phyloP scores from a whole-genome alignment of 371 early-diverging fungal genomes.

The Lichtheimia ramosa region DNA sequence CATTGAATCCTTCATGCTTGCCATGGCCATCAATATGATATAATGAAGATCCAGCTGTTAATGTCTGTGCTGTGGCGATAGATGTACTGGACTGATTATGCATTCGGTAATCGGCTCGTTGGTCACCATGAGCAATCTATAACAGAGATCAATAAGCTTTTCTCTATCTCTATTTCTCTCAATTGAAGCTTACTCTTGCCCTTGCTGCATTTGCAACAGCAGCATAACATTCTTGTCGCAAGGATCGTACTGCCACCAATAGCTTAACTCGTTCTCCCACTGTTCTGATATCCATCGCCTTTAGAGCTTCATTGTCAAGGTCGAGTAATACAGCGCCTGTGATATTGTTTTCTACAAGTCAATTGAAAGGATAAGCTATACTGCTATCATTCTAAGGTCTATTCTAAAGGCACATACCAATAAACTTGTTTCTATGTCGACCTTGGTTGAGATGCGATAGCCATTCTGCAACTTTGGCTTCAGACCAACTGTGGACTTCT shows the following conservation, averaged over 20 bases:
- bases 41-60: slow-evolving; percentile 10
- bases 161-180: background rate
- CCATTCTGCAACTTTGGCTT: slow-evolving; percentile 74
- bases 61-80: slow-evolving; percentile 7
- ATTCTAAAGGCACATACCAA: slow-evolving; percentile 33
- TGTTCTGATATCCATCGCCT: slow-evolving; percentile 79
- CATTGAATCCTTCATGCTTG: slow-evolving; percentile 37
- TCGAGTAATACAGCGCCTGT: slow-evolving; percentile 82
- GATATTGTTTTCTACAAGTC: slow-evolving; percentile 64
- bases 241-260: slow-evolving; percentile 67
- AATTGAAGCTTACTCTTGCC: slow-evolving; percentile 9
- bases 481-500: slow-evolving; percentile 68
- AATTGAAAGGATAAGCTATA: background rate
- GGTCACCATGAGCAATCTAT: background rate
- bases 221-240: slow-evolving; percentile 66
- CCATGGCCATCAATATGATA: slow-evolving; percentile 20
- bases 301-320: slow-evolving; percentile 77
- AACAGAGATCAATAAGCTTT: background rate
- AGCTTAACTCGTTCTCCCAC: slow-evolving; percentile 87
- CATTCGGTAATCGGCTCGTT: slow-evolving; percentile 15
- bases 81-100: slow-evolving; percentile 18
- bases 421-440: slow-evolving; percentile 67
- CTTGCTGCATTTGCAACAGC: slow-evolving; percentile 33
- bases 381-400: background rate
- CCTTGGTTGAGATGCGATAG: slow-evolving; percentile 69